These are phyloP conservation scores for Scalesia atractyloides DNA, from an alignment of 129 eudicot genomes.

Conservation along the genomic window DNA sequence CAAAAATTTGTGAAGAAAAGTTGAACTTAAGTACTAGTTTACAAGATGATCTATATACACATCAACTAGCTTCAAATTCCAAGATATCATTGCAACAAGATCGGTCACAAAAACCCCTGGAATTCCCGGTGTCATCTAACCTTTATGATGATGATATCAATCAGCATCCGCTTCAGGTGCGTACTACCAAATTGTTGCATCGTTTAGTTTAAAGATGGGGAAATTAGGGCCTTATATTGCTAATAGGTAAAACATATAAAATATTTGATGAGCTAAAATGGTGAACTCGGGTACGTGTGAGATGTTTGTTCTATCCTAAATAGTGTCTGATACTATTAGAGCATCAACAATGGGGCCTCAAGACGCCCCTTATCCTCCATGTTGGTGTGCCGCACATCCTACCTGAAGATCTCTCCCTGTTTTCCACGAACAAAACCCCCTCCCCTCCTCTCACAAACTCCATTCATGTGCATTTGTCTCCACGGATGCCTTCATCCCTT, in stretches of 20 bases:
- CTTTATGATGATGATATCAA: constrained; percentile 32
- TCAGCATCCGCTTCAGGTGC: constrained; percentile 50
- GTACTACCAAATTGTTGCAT: neutral
- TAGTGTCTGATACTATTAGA: neutral
- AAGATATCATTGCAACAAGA: neutral
- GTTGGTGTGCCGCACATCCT: too few relatives aligned
- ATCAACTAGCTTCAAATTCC: neutral
- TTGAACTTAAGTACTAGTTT: constrained; percentile 14
- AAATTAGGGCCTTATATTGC: neutral
- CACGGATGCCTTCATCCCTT: too few relatives aligned
- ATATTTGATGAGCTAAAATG: too few relatives aligned
- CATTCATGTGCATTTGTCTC: too few relatives aligned
- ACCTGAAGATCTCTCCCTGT: too few relatives aligned
- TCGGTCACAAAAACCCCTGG: constrained; percentile 9
- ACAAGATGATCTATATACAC: constrained; percentile 14
- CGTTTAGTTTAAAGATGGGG: neutral
- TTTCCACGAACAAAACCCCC: too few relatives aligned
- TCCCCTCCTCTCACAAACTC: too few relatives aligned
- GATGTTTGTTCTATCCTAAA: neutral
- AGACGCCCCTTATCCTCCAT: too few relatives aligned
- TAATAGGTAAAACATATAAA: too few relatives aligned
- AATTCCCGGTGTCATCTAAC: constrained; percentile 20
- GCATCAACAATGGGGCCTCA: too few relatives aligned
- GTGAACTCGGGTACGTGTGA: neutral
- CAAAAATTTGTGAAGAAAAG: constrained; percentile 29